Conservation (phyloP, 495 filamentous ascomycete genomes). For the Lasiosphaeris hirsuta region DNA sequence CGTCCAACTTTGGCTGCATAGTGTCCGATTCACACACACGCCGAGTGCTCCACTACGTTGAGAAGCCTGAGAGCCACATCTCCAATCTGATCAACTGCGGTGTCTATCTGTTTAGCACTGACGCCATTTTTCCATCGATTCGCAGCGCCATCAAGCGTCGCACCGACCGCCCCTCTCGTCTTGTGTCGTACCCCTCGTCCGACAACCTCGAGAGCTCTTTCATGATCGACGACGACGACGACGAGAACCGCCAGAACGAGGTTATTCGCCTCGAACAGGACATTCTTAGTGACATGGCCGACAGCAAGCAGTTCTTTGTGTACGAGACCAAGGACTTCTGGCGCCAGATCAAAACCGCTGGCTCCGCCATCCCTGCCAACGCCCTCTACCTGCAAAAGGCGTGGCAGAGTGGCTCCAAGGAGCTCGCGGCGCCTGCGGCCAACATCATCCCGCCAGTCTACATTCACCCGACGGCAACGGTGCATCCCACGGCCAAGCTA, state of each 20-base stretch:
- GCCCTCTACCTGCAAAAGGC: conserved; percentile 97
- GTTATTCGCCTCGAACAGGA: conserved; percentile 96
- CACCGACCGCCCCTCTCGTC: conserved; percentile 76
- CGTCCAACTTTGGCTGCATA: conserved; percentile 96
- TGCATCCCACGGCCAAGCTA: conserved; percentile 94
- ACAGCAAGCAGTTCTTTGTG: conserved; percentile 97
- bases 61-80: conserved; percentile 98
- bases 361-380: conserved; percentile 95
- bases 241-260: conserved; percentile 73
- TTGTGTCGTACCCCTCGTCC: conserved; percentile 90
- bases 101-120: conserved; percentile 94
- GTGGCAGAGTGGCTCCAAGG: conserved; percentile 74
- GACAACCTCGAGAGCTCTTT: conserved; percentile 86
- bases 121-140: conserved; percentile 95
- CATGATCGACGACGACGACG: conserved; percentile 66
- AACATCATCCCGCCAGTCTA: conserved; percentile 92
- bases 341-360: conserved; percentile 99
- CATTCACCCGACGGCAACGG: conserved; percentile 91
- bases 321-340: conserved; percentile 99
- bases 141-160: conserved; percentile 94
- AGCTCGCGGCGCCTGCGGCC: conserved; percentile 79
- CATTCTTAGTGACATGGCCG: conserved; percentile 91
- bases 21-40: conserved; percentile 93
- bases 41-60: conserved; percentile 97
- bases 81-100: conserved; percentile 99